Conservation (phyloP, 2,329 filamentous ascomycete genomes). For the Emergomyces pasteurianus region DNA sequence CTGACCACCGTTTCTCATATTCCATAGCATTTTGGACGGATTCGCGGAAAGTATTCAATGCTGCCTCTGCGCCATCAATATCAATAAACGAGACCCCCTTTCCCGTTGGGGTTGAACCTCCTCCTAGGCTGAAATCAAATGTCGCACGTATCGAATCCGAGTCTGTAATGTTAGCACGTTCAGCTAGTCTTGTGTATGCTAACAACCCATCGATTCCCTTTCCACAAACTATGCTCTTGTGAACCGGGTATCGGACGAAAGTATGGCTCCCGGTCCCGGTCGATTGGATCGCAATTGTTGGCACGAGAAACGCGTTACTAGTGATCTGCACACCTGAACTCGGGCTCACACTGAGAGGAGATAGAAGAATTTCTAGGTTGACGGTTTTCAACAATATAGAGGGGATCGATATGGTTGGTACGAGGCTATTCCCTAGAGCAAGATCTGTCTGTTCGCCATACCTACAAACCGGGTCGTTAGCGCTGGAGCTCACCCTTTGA, state of each 20-base stretch:
- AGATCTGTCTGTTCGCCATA: conserved; percentile 42
- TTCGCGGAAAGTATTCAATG: conserved; percentile 55
- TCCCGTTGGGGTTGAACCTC: conserved; percentile 23
- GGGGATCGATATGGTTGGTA: conserved; percentile 44
- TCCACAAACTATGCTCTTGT: conserved; percentile 64
- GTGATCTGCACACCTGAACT: conserved; percentile 38
- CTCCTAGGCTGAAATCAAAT: conserved; percentile 37
- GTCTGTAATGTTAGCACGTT: conserved; percentile 19
- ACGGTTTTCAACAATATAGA: conserved; percentile 44
- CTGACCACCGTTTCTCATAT: conserved; percentile 64
- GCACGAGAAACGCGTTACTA: conserved; percentile 59
- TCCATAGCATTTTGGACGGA: conserved; percentile 56
- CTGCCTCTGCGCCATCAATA: conserved; percentile 48
- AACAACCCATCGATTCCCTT: conserved; percentile 57
- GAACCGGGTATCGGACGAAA: conserved; percentile 67
- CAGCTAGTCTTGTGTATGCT: conserved; percentile 22
- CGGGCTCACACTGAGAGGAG: conserved; percentile 38
- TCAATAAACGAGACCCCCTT: conserved; percentile 46
- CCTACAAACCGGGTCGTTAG: conserved; percentile 21
- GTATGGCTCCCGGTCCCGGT: conserved; percentile 53
- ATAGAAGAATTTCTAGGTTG: conserved; percentile 50
- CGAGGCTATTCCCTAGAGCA: conserved; percentile 36
- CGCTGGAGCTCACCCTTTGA: conserved; percentile 14
- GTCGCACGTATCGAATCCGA: conserved; percentile 25
- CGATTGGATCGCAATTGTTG: conserved; percentile 56